Evolutionary conservation across 2,329 filamentous ascomycete species (phyloP).

Genomic region (Diaporthe vexans): DNA sequence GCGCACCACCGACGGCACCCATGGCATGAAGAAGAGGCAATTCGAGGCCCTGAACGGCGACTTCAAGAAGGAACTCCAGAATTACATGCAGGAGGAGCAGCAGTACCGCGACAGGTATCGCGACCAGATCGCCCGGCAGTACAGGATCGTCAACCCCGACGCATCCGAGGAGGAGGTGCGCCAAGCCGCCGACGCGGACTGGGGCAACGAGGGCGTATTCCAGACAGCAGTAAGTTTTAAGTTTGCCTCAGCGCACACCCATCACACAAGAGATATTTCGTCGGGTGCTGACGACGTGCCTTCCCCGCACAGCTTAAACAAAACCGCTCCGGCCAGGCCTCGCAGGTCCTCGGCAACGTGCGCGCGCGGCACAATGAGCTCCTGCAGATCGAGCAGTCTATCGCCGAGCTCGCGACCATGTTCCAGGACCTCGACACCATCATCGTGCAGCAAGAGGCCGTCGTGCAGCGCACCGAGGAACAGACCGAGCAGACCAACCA

Average conservation of each 20-base stretch:
- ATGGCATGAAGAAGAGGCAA: constrained; percentile 78
- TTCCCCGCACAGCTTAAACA: constrained; percentile 75
- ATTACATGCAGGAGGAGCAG: constrained; percentile 79
- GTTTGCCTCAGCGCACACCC: neutral
- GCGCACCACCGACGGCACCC: constrained; percentile 72
- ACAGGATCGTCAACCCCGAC: constrained; percentile 84
- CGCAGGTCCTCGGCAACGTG: constrained; percentile 81
- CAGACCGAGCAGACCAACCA: constrained; percentile 76
- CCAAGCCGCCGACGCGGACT: constrained; percentile 77
- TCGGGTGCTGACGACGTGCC: neutral
- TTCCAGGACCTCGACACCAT: constrained; percentile 83
- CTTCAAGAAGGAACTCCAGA: constrained; percentile 79
- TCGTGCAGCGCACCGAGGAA: constrained; percentile 72
- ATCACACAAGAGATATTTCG: too few species aligned
- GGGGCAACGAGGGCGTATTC: constrained; percentile 85
- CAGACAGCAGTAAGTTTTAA: constrained; percentile 78
- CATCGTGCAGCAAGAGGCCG: constrained; percentile 78
- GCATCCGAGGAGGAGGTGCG: constrained; percentile 81
- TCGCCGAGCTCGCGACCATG: constrained; percentile 77
- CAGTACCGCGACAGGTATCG: constrained; percentile 79
- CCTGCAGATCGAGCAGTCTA: constrained; percentile 82
- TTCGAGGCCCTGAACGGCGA: constrained; percentile 77
- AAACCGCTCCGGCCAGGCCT: constrained; percentile 81
- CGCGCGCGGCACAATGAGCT: constrained; percentile 88
- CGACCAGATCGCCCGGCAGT: constrained; percentile 85